A percentile compares a stretch with the other conserved stretches of the same genome.
Evolutionary conservation across 73 alveolate genomes (phyloP).

Genomic region (Paramecium pentaurelia): DNA sequence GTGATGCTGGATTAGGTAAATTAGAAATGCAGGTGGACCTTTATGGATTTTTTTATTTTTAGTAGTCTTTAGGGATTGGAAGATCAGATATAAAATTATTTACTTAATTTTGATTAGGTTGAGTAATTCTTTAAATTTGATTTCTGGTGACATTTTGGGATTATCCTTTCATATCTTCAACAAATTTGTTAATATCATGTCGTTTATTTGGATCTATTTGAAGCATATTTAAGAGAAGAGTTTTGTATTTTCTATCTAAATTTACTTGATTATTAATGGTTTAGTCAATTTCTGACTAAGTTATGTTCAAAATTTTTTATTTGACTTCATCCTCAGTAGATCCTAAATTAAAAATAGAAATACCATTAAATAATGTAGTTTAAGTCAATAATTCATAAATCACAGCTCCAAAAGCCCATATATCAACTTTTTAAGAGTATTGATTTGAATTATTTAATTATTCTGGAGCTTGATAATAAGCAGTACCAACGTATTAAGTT

Average conservation of each 20-base stretch:
- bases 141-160: neutral
- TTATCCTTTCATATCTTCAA: neutral
- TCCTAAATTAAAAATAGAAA: neutral
- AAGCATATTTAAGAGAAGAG: neutral
- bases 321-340: neutral
- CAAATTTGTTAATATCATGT: neutral
- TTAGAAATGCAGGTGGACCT: too few relatives aligned
- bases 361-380: neutral
- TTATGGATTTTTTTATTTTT: too few relatives aligned
- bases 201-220: neutral
- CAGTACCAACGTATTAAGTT: neutral
- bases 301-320: neutral
- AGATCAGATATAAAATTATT: too few relatives aligned
- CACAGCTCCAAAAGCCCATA: conserved; percentile 33
- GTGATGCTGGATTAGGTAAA: too few relatives aligned
- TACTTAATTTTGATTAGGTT: too few relatives aligned
- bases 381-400: neutral
- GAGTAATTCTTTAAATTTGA: neutral
- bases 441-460: neutral
- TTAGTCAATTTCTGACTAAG: neutral
- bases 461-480: conserved; percentile 11
- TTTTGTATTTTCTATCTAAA: neutral
- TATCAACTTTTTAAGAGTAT: neutral
- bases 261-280: neutral
- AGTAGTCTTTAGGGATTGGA: neutral